Percentiles rank a stretch among this genome's conserved stretches.
These are phyloP conservation scores for Ustilago nuda DNA, from an alignment of 1,284 basidiomycete species.

Conservation along the genomic window DNA sequence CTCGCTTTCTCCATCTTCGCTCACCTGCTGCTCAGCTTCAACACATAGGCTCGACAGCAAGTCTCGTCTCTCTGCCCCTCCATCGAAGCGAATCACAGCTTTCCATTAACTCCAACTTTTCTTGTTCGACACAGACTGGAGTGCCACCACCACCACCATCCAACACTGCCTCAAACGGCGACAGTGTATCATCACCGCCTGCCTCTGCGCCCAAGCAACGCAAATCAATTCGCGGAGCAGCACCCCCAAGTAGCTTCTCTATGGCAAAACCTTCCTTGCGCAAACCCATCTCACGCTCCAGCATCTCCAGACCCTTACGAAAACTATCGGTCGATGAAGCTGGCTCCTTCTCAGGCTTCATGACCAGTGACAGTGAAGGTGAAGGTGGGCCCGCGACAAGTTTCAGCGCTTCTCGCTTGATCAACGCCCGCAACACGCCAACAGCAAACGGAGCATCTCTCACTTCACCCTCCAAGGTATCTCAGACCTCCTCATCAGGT, in stretches of 20 bases:
- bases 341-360: conserved; percentile 32
- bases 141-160: not conserved
- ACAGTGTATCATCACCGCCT: conserved; percentile 1
- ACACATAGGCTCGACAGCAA: conserved; percentile 49
- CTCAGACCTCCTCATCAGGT: conserved; percentile 22
- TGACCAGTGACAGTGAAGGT: conserved; percentile 57
- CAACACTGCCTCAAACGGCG: not conserved
- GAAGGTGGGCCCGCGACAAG: conserved; percentile 29
- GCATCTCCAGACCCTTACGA: conserved; percentile 45
- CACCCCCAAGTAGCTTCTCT: conserved; percentile 54
- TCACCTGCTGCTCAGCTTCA: conserved; percentile 59
- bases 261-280: conserved; percentile 34
- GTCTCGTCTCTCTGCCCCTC: conserved; percentile 51
- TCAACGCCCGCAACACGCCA: conserved; percentile 13
- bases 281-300: conserved; percentile 39
- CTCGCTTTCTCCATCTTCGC: conserved; percentile 77
- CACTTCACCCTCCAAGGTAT: conserved; percentile 19
- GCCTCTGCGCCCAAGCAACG: conserved; percentile 19
- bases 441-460: not conserved
- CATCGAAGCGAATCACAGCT: conserved; percentile 33
- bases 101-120: conserved; percentile 21
- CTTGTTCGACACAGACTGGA: conserved; percentile 24
- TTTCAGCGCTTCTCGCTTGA: conserved; percentile 24
- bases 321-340: conserved; percentile 30
- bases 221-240: conserved; percentile 35